Percentiles rank a stretch among this genome's conserved stretches.
Conservation (phyloP, 352 stramenopile species). For the Phytophthora ramorum region DNA sequence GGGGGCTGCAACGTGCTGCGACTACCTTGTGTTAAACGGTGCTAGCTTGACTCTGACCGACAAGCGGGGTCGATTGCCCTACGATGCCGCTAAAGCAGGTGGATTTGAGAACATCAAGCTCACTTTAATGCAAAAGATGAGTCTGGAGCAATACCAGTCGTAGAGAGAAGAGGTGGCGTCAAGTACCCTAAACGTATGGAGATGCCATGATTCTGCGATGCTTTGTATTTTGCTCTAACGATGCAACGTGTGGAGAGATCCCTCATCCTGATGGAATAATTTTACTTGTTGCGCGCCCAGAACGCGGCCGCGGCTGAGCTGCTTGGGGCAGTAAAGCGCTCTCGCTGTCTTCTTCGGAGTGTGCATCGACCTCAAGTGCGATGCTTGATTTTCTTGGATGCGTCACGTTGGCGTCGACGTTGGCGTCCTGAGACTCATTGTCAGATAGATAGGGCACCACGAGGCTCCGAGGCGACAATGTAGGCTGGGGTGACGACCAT, state of each 20-base stretch:
- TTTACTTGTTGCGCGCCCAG: constrained; percentile 39
- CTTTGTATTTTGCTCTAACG: constrained; percentile 15
- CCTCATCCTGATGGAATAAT: constrained; percentile 50
- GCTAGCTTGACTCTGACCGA: constrained; percentile 69
- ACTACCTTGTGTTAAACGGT: constrained; percentile 86
- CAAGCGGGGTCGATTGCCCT: constrained; percentile 54
- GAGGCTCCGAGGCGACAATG: constrained; percentile 15
- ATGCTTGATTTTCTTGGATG: constrained; percentile 8
- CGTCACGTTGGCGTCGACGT: background rate
- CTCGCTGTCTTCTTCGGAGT: constrained; percentile 26
- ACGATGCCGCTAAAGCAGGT: constrained; percentile 63
- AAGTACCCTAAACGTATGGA: background rate
- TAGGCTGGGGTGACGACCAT: constrained; percentile 21
- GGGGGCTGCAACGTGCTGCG: constrained; percentile 58
- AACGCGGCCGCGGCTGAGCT: constrained; percentile 26
- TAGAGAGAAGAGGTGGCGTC: constrained; percentile 14
- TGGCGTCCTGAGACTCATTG: constrained; percentile 24
- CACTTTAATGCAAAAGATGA: constrained; percentile 77
- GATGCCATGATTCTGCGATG: background rate
- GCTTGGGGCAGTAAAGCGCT: constrained; percentile 16
- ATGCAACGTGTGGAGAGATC: constrained; percentile 13
- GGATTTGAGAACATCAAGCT: constrained; percentile 74
- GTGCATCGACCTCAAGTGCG: constrained; percentile 14
- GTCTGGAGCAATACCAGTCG: constrained; percentile 66
- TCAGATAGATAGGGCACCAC: constrained; percentile 33